Evolutionary conservation across 83 land plant genomes (phyloP).

Genomic region (Thuja plicata): DNA sequence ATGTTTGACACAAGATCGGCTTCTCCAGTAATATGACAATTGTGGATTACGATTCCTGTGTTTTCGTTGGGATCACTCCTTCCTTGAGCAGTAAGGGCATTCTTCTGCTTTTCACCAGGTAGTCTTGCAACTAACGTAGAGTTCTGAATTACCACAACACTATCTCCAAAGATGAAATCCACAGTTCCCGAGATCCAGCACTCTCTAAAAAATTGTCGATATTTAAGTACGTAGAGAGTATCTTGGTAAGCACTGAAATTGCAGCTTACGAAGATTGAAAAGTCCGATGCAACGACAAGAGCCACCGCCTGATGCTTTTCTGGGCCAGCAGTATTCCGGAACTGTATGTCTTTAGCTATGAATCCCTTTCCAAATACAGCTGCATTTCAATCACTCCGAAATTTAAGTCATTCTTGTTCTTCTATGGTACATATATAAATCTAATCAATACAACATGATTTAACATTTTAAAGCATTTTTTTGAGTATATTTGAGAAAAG

Average conservation of each 20-base stretch:
- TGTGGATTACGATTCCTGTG: slow-evolving; percentile 32
- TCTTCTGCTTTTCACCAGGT: slow-evolving; percentile 16
- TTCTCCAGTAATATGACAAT: slow-evolving; percentile 5
- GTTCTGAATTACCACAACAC: slow-evolving; percentile 27
- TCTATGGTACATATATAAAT: no score
- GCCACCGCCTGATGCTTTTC: background rate
- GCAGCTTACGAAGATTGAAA: slow-evolving; percentile 12
- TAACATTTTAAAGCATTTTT: no score
- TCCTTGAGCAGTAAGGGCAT: slow-evolving; percentile 36
- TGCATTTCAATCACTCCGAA: background rate
- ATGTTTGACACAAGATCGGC: background rate
- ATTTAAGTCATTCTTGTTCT: background rate
- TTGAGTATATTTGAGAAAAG: no score
- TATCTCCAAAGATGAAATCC: slow-evolving; percentile 44
- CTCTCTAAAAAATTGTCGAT: slow-evolving; percentile 30
- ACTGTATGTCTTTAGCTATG: slow-evolving; percentile 20
- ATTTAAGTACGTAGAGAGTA: slow-evolving; percentile 28
- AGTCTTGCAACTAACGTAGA: slow-evolving; percentile 14
- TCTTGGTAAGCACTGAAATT: slow-evolving; percentile 33
- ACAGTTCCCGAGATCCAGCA: slow-evolving; percentile 36
- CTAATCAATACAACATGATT: background rate
- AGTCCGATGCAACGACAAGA: background rate
- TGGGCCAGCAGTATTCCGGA: background rate
- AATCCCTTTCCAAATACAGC: slow-evolving; percentile 23
- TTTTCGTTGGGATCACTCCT: slow-evolving; percentile 19